These are phyloP conservation scores for Euptelea pleiosperma DNA, from an alignment of 164 flowering plant species.

Conservation along the genomic window DNA sequence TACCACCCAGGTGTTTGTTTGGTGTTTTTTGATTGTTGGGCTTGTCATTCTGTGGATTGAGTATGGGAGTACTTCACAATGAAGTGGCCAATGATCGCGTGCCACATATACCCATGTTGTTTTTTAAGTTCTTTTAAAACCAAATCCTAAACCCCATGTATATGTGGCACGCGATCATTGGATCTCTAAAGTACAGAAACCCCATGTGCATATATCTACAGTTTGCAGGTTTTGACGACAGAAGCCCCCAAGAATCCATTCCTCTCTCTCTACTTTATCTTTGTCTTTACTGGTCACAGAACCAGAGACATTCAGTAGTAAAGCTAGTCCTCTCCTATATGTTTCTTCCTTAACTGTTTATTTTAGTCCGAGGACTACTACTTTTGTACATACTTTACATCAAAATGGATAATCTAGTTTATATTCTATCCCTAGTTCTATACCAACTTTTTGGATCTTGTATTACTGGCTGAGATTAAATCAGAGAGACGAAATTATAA, in stretches of 20 bases:
- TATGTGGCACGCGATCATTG: too few species aligned
- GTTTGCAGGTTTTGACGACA: slow-evolving; percentile 15
- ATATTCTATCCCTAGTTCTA: neutral
- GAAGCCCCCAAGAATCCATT: neutral
- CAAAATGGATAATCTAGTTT: slow-evolving; percentile 4
- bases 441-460: neutral
- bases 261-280: neutral
- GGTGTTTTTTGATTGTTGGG: slow-evolving; percentile 18
- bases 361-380: slow-evolving; percentile 10
- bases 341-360: slow-evolving; percentile 4
- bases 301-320: neutral
- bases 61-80: neutral
- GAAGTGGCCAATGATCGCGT: too few species aligned
- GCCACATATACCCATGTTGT: too few species aligned
- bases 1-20: slow-evolving; percentile 19
- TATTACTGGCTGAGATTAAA: too few species aligned
- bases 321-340: slow-evolving; percentile 10
- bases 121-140: too few species aligned
- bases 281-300: neutral
- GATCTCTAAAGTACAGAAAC: slow-evolving; percentile 11
- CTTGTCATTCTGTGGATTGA: slow-evolving; percentile 24
- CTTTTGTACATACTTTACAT: neutral
- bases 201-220: slow-evolving; percentile 24
- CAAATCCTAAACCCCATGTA: too few species aligned
- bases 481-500: too few species aligned